phyloP scores from a whole-genome alignment of 2,329 filamentous ascomycete species.

The Bretziella fagacearum region DNA sequence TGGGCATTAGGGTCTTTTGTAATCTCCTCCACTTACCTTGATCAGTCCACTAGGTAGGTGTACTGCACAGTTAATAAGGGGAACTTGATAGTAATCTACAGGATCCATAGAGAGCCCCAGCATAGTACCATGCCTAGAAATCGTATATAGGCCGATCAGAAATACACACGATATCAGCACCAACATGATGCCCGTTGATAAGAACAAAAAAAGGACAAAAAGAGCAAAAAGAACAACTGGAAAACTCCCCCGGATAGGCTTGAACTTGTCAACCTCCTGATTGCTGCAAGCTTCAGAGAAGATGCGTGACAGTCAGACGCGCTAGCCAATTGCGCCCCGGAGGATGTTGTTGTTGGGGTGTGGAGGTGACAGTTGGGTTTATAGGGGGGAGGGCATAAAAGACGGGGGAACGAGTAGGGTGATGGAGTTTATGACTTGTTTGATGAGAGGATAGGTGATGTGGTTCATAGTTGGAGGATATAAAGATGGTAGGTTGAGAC shows the following conservation, averaged over 20 bases:
- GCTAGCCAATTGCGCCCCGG: constrained; percentile 38
- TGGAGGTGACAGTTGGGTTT: background rate
- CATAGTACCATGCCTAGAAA: too few species aligned
- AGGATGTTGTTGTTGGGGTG: constrained; percentile 2
- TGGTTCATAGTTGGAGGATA: background rate
- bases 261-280: constrained; percentile 15
- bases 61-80: too few species aligned
- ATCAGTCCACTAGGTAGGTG: too few species aligned
- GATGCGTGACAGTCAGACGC: constrained; percentile 38
- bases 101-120: too few species aligned
- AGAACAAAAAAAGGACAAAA: background rate
- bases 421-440: too few species aligned
- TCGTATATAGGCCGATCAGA: background rate
- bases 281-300: background rate
- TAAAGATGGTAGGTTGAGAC: background rate
- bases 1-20: too few species aligned
- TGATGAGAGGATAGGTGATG: too few species aligned
- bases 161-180: background rate
- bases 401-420: background rate
- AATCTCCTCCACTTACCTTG: too few species aligned
- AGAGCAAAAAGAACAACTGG: background rate
- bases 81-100: too few species aligned
- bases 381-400: background rate
- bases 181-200: background rate
- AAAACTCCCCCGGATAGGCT: constrained; percentile 13